A percentile compares a stretch with the other conserved stretches of the same genome.
Evolutionary conservation across 1,284 basidiomycete genomes (phyloP).

Genomic region (Pseudozyma sp.): DNA sequence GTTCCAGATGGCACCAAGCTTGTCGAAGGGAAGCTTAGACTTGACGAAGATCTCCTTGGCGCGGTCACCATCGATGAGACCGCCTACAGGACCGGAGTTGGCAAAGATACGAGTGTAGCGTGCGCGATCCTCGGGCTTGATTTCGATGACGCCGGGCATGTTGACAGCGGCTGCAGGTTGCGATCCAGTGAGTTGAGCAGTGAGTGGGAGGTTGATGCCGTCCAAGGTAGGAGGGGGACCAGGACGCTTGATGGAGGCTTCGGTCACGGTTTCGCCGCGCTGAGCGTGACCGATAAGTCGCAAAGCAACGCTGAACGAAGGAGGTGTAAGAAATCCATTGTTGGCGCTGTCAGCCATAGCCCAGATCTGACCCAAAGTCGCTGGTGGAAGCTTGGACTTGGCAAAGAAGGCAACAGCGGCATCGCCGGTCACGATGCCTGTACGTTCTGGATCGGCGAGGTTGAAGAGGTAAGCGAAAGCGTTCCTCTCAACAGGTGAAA

Average conservation of each 20-base stretch:
- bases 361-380: constrained; percentile 89
- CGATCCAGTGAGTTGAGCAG: constrained; percentile 35
- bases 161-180: constrained; percentile 19
- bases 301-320: constrained; percentile 79
- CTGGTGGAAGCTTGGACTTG: constrained; percentile 60
- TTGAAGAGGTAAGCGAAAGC: constrained; percentile 65
- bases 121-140: constrained; percentile 65
- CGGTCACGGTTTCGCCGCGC: constrained; percentile 79
- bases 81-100: constrained; percentile 59
- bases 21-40: constrained; percentile 88
- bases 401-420: constrained; percentile 67
- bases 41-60: constrained; percentile 93
- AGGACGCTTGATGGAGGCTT: constrained; percentile 69
- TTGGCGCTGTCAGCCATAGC: constrained; percentile 82
- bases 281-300: constrained; percentile 93
- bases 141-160: constrained; percentile 52
- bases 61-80: constrained; percentile 78
- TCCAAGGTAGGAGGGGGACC: constrained; percentile 85
- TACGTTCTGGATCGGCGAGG: constrained; percentile 61
- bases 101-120: constrained; percentile 69
- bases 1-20: constrained; percentile 93
- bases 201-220: constrained; percentile 74
- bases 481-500: constrained; percentile 57
- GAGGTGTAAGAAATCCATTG: constrained; percentile 71
- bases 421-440: constrained; percentile 64